Percentiles rank a stretch among this genome's conserved stretches.
Conservation (phyloP, 2,329 filamentous ascomycete species). For the Aureobasidium sp. region DNA sequence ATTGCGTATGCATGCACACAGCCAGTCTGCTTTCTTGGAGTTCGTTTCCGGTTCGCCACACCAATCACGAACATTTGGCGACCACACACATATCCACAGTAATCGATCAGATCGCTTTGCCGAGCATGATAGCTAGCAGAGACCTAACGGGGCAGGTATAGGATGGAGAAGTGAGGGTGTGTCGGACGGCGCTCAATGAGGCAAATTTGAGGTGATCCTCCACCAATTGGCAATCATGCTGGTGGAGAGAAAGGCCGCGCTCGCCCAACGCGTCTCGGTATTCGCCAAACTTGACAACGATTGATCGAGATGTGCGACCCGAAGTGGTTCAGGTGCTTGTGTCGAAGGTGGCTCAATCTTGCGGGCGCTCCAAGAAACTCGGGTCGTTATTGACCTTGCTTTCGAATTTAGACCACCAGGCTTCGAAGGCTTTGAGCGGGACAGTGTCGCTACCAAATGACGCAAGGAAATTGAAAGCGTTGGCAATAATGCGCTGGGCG, state of each 20-base stretch:
- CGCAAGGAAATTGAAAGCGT: slow-evolving; percentile 93
- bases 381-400: slow-evolving; percentile 76
- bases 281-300: not conserved
- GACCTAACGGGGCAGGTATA: not conserved
- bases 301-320: not conserved
- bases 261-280: slow-evolving; percentile 5
- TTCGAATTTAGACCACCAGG: slow-evolving; percentile 98
- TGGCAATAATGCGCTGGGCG: slow-evolving; percentile 89
- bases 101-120: not conserved
- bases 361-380: slow-evolving; percentile 71
- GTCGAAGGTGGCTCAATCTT: slow-evolving; percentile 20
- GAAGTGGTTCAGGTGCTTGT: not conserved
- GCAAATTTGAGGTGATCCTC: not conserved
- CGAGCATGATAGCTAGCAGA: not conserved
- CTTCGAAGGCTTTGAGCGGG: slow-evolving; percentile 87
- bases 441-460: slow-evolving; percentile 86
- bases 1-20: not conserved
- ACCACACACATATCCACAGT: not conserved
- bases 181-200: not conserved
- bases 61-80: not conserved
- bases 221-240: not conserved
- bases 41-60: too few relatives aligned
- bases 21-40: too few relatives aligned
- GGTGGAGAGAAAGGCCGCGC: not conserved
- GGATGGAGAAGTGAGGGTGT: not conserved